phyloP scores from a whole-genome alignment of 2,329 filamentous ascomycete species.

The Leptographium procerum region DNA sequence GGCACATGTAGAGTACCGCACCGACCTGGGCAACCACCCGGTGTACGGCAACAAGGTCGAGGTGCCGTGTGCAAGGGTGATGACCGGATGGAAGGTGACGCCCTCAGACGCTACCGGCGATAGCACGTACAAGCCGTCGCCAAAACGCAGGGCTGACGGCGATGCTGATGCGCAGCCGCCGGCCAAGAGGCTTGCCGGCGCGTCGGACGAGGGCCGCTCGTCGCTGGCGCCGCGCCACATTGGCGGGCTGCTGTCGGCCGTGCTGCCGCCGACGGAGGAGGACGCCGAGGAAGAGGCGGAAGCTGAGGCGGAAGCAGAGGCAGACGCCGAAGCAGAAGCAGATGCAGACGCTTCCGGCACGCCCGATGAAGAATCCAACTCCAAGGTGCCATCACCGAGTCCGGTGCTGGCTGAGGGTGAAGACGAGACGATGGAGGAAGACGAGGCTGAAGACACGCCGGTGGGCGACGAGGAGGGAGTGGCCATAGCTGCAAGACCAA shows the following conservation, averaged over 20 bases:
- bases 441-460: conserved; percentile 6
- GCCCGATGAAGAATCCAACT: conserved; percentile 7
- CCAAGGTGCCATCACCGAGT: conserved; percentile 12
- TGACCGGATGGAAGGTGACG: conserved; percentile 8
- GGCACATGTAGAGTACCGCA: conserved; percentile 13
- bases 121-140: conserved; percentile 9
- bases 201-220: conserved; percentile 18
- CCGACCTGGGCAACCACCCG: conserved; percentile 13
- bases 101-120: background rate
- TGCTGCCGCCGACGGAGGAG: conserved; percentile 15
- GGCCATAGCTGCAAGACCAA: conserved; percentile 14
- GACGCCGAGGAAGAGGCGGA: conserved; percentile 15
- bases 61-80: conserved; percentile 19
- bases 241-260: conserved; percentile 24
- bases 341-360: background rate
- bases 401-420: conserved; percentile 7
- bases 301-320: conserved; percentile 10
- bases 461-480: conserved; percentile 12
- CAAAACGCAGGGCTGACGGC: conserved; percentile 40
- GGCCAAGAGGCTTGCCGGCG: conserved; percentile 30
- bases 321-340: conserved; percentile 15
- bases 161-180: conserved; percentile 37
- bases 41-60: conserved; percentile 18
- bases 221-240: conserved; percentile 26
- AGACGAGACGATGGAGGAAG: conserved; percentile 5